A percentile compares a stretch with the other conserved stretches of the same genome.
These are phyloP conservation scores for Rhizopus arrhizus DNA, from an alignment of 371 early-diverging fungal genomes.

Conservation along the genomic window DNA sequence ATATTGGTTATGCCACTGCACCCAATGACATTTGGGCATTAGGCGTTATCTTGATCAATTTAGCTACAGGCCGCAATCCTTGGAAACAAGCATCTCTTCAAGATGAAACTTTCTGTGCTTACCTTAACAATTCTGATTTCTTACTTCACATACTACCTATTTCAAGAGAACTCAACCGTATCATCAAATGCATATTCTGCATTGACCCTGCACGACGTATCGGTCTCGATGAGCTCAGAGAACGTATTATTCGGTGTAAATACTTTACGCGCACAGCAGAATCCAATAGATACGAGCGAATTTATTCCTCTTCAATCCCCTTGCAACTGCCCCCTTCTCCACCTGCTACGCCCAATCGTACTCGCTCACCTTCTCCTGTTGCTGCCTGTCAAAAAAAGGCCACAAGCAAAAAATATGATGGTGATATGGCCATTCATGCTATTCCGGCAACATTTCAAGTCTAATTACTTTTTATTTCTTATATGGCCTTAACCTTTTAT, in stretches of 20 bases:
- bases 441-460: slow-evolving; percentile 19
- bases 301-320: neutral
- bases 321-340: slow-evolving; percentile 30
- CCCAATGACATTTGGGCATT: slow-evolving; percentile 86
- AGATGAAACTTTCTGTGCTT: slow-evolving; percentile 75
- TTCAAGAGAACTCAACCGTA: slow-evolving; percentile 66
- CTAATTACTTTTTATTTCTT: slow-evolving; percentile 5
- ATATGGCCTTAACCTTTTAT: neutral
- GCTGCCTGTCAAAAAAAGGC: neutral
- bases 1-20: slow-evolving; percentile 66
- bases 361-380: neutral
- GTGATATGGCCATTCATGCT: neutral
- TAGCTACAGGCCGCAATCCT: slow-evolving; percentile 77
- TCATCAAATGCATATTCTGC: slow-evolving; percentile 74
- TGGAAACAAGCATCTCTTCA: slow-evolving; percentile 77
- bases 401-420: slow-evolving; percentile 1
- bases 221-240: slow-evolving; percentile 61
- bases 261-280: slow-evolving; percentile 56
- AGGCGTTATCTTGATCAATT: slow-evolving; percentile 81
- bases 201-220: slow-evolving; percentile 74
- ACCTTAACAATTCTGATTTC: slow-evolving; percentile 62
- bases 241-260: slow-evolving; percentile 59
- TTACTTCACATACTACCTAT: slow-evolving; percentile 71
- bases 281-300: slow-evolving; percentile 30
- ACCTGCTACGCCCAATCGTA: slow-evolving; percentile 20